Evolutionary conservation across 129 eudicot genomes (phyloP).

Genomic region (Chrysanthemum lavandulifolium): DNA sequence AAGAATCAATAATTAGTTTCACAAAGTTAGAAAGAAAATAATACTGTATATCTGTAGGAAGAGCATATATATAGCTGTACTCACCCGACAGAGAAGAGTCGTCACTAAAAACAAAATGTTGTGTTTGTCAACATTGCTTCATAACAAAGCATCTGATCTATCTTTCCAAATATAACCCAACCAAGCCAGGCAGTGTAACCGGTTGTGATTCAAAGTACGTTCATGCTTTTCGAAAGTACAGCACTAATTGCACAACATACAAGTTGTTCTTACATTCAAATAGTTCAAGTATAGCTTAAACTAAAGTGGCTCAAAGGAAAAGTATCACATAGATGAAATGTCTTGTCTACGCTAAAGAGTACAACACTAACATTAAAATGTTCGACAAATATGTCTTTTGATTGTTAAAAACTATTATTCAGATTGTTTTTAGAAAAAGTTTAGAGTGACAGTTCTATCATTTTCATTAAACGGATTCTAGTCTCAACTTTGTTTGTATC

Average conservation of each 20-base stretch:
- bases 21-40: not conserved
- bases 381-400: too few relatives aligned
- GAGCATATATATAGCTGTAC: constrained; percentile 16
- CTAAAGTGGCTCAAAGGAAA: too few relatives aligned
- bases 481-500: not conserved
- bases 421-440: too few relatives aligned
- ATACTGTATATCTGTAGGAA: not conserved
- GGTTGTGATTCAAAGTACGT: constrained; percentile 12
- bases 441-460: too few relatives aligned
- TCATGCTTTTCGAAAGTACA: constrained; percentile 20
- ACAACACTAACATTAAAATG: too few relatives aligned
- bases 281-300: not conserved
- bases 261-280: constrained; percentile 8
- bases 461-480: not conserved
- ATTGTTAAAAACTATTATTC: too few relatives aligned
- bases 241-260: constrained; percentile 1
- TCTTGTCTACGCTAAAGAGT: too few relatives aligned
- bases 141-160: constrained; percentile 22
- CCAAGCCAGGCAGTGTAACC: constrained; percentile 16
- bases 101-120: constrained; percentile 20
- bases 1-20: not conserved
- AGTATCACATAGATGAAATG: too few relatives aligned
- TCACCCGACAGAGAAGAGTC: constrained; percentile 25
- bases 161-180: constrained; percentile 33
- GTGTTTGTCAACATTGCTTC: constrained; percentile 25